A percentile compares a stretch with the other conserved stretches of the same genome.
These are phyloP conservation scores for Staphylotrichum longicolle DNA, from an alignment of 495 filamentous ascomycete genomes.

Conservation along the genomic window DNA sequence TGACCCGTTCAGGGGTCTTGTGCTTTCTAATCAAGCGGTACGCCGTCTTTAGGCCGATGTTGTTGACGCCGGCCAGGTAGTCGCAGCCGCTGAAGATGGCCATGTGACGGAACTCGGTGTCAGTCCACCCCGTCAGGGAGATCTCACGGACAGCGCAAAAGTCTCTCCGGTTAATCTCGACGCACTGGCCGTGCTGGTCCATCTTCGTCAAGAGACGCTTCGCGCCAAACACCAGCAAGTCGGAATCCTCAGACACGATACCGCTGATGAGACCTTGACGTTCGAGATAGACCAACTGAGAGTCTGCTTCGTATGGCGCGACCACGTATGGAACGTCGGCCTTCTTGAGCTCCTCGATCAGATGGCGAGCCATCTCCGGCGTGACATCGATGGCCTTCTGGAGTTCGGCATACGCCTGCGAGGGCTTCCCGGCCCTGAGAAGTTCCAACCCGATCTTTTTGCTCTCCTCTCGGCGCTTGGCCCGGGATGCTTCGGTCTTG, in stretches of 20 bases:
- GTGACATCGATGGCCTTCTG: constrained; percentile 97
- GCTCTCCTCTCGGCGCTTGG: constrained; percentile 68
- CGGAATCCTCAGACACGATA: constrained; percentile 95
- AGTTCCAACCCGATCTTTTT: constrained; percentile 73
- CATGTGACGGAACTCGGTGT: constrained; percentile 89
- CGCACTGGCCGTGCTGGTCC: constrained; percentile 86
- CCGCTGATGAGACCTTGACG: constrained; percentile 75
- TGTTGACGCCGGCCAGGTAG: constrained; percentile 78
- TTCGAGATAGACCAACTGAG: constrained; percentile 92
- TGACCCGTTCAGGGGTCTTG: constrained; percentile 77
- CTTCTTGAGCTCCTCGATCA: constrained; percentile 88
- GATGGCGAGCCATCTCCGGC: constrained; percentile 84
- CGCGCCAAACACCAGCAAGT: constrained; percentile 92
- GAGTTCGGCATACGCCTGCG: constrained; percentile 80
- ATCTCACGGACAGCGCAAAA: constrained; percentile 87
- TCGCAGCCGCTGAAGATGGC: constrained; percentile 98
- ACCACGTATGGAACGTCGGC: constrained; percentile 82
- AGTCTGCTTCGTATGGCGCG: constrained; percentile 96
- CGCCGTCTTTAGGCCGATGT: constrained; percentile 90
- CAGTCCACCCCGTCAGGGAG: constrained; percentile 86
- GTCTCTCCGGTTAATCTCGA: constrained; percentile 83
- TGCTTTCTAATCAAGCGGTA: constrained; percentile 86
- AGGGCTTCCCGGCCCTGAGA: constrained; percentile 70
- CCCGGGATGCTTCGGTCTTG: constrained; percentile 76
- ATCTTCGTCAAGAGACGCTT: constrained; percentile 89